Evolutionary conservation across 768 basidiomycete genomes (phyloP).

Genomic region (Hortiboletus campestris): DNA sequence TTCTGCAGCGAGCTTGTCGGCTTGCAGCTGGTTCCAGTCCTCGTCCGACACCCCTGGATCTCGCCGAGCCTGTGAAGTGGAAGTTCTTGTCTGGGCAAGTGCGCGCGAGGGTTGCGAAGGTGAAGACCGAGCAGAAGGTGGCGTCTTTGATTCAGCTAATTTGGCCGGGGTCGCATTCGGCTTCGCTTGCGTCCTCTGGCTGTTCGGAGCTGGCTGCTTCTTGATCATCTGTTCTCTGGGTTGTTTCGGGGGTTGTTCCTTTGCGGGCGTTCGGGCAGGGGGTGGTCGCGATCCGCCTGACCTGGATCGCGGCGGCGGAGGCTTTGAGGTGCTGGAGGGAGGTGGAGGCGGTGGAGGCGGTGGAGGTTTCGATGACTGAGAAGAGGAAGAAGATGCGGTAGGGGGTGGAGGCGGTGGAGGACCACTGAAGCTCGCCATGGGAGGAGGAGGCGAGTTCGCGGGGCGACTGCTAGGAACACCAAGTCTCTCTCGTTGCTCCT

Average conservation of each 20-base stretch:
- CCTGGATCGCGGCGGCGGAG: neutral
- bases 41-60: constrained; percentile 54
- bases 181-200: neutral
- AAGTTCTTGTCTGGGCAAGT: neutral
- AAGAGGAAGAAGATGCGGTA: constrained; percentile 15
- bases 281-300: constrained; percentile 1
- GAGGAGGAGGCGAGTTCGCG: constrained; percentile 9
- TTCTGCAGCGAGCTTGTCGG: constrained; percentile 29
- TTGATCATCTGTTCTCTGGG: neutral
- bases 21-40: constrained; percentile 51
- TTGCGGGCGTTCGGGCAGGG: constrained; percentile 15
- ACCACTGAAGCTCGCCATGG: constrained; percentile 17
- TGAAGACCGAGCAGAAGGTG: neutral
- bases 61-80: constrained; percentile 22
- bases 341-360: constrained; percentile 20
- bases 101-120: neutral
- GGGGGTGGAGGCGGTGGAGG: constrained; percentile 26
- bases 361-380: constrained; percentile 21
- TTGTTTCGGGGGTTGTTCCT: constrained; percentile 1
- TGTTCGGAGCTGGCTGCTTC: neutral
- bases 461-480: constrained; percentile 18
- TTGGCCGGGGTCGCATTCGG: neutral
- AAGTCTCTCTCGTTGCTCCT: constrained; percentile 21
- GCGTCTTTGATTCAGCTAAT: neutral
- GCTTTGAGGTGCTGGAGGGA: neutral